Evolutionary conservation across 2,329 filamentous ascomycete genomes (phyloP).

Genomic region (Magnaporthiopsis poae): DNA sequence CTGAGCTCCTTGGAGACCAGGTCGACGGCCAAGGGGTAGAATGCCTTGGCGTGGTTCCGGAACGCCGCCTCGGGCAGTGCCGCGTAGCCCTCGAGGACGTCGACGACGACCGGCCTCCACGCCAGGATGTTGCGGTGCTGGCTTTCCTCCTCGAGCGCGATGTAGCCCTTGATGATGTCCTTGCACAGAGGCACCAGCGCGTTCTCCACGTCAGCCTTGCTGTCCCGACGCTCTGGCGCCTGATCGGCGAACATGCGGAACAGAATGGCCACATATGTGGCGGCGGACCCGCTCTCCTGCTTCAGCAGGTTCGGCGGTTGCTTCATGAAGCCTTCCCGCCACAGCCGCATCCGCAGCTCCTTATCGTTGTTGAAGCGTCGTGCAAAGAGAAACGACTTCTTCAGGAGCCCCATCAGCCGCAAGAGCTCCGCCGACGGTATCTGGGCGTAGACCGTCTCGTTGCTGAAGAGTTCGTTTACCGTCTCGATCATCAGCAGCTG

Average conservation of each 20-base stretch:
- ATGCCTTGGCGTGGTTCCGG: slow-evolving; percentile 64
- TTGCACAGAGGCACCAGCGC: slow-evolving; percentile 89
- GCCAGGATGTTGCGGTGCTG: slow-evolving; percentile 95
- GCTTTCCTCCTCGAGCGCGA: slow-evolving; percentile 82
- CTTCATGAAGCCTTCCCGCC: slow-evolving; percentile 99
- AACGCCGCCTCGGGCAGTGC: slow-evolving; percentile 76
- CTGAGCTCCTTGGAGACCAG: slow-evolving; percentile 74
- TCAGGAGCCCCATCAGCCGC: slow-evolving; percentile 83
- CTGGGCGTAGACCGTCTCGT: slow-evolving; percentile 84
- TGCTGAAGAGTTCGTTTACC: slow-evolving; percentile 95
- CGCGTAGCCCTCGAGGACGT: slow-evolving; percentile 86
- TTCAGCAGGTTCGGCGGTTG: slow-evolving; percentile 95
- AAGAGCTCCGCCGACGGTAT: slow-evolving; percentile 86
- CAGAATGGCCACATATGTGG: slow-evolving; percentile 89
- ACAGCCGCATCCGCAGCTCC: slow-evolving; percentile 84
- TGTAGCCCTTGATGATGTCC: slow-evolving; percentile 82
- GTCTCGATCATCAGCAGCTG: slow-evolving; percentile 99
- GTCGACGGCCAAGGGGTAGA: slow-evolving; percentile 79
- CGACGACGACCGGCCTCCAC: slow-evolving; percentile 93
- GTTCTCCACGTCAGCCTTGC: slow-evolving; percentile 72
- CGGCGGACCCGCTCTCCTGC: slow-evolving; percentile 85
- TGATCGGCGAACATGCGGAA: slow-evolving; percentile 96
- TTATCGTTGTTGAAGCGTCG: slow-evolving; percentile 97
- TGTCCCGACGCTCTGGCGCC: slow-evolving; percentile 68
- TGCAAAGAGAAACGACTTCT: slow-evolving; percentile 93